A percentile compares a stretch with the other conserved stretches of the same genome.
phyloP scores from a whole-genome alignment of 1,139 yeast species.

The Candida freyschussii region DNA sequence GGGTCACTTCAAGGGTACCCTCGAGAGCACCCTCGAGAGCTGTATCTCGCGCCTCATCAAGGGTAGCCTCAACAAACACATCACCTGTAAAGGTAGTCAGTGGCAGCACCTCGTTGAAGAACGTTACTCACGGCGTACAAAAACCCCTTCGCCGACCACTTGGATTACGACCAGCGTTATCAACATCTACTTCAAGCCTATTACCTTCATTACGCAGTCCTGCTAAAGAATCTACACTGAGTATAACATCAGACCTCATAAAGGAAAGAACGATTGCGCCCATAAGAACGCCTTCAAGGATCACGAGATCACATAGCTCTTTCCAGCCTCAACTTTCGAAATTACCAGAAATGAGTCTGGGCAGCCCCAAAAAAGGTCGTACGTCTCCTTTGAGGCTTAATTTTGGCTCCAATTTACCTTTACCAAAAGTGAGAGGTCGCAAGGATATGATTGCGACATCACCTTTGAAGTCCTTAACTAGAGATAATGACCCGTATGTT shows the following conservation, averaged over 20 bases:
- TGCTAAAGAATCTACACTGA: slow-evolving; percentile 9
- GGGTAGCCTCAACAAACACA: slow-evolving; percentile 12
- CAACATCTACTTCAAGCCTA: slow-evolving; percentile 13
- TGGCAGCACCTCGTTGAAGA: slow-evolving; percentile 6
- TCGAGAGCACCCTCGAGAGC: slow-evolving; percentile 16
- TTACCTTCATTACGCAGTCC: slow-evolving; percentile 17
- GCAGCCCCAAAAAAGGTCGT: slow-evolving; percentile 16
- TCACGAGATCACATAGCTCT: slow-evolving; percentile 16
- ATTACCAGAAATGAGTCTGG: slow-evolving; percentile 15
- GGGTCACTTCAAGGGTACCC: slow-evolving; percentile 17
- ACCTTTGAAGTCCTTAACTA: slow-evolving; percentile 23
- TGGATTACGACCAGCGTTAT: slow-evolving; percentile 8
- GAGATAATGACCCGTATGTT: neutral
- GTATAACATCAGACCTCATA: slow-evolving; percentile 13
- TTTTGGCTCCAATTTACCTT: slow-evolving; percentile 11
- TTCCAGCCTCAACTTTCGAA: slow-evolving; percentile 22
- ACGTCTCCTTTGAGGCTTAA: slow-evolving; percentile 15
- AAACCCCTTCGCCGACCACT: slow-evolving; percentile 21
- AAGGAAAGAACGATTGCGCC: slow-evolving; percentile 8
- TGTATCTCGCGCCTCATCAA: slow-evolving; percentile 16
- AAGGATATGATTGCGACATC: slow-evolving; percentile 18
- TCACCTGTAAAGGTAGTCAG: slow-evolving; percentile 8
- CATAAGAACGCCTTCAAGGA: slow-evolving; percentile 9
- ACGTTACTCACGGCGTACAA: slow-evolving; percentile 16
- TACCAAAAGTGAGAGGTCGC: slow-evolving; percentile 7